phyloP scores from a whole-genome alignment of 1,284 basidiomycete species.

The Ganoderma leucocontextum region DNA sequence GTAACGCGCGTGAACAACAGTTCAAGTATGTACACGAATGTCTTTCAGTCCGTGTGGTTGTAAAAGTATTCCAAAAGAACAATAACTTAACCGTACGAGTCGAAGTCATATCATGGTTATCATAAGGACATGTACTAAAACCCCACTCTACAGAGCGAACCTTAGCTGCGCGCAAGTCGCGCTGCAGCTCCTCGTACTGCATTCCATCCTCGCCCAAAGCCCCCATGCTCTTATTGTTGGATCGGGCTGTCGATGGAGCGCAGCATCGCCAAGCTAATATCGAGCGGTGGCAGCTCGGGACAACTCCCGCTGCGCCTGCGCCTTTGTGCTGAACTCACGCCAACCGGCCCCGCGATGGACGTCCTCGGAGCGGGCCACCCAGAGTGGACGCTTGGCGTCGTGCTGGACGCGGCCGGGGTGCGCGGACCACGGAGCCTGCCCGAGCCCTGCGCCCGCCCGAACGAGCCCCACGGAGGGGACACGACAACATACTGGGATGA shows the following conservation, averaged over 20 bases:
- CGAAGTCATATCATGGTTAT: conserved; percentile 8
- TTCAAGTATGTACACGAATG: conserved; percentile 6
- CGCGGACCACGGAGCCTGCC: conserved; percentile 29
- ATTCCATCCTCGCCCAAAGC: not conserved
- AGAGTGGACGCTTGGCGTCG: conserved; percentile 21
- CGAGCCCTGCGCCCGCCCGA: conserved; percentile 23
- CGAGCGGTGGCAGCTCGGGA: conserved; percentile 32
- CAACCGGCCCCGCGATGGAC: not conserved
- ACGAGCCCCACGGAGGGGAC: conserved; percentile 14
- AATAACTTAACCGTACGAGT: conserved; percentile 9
- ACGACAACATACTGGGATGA: conserved; percentile 17
- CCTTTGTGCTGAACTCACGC: conserved; percentile 7
- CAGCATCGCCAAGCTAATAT: conserved; percentile 12
- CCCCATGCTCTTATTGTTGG: not conserved
- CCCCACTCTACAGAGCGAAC: not conserved
- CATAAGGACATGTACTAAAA: conserved; percentile 4
- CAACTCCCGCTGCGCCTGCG: conserved; percentile 30
- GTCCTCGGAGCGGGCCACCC: conserved; percentile 21
- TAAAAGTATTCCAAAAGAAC: conserved; percentile 8
- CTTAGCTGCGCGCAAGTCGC: not conserved
- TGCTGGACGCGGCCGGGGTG: conserved; percentile 25
- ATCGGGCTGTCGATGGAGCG: conserved; percentile 5
- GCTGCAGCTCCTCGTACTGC: not conserved
- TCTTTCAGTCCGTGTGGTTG: conserved; percentile 9
- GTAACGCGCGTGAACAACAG: not conserved